These are phyloP conservation scores for Malus hybrid DNA, from an alignment of 331 rosid genomes.

Conservation along the genomic window DNA sequence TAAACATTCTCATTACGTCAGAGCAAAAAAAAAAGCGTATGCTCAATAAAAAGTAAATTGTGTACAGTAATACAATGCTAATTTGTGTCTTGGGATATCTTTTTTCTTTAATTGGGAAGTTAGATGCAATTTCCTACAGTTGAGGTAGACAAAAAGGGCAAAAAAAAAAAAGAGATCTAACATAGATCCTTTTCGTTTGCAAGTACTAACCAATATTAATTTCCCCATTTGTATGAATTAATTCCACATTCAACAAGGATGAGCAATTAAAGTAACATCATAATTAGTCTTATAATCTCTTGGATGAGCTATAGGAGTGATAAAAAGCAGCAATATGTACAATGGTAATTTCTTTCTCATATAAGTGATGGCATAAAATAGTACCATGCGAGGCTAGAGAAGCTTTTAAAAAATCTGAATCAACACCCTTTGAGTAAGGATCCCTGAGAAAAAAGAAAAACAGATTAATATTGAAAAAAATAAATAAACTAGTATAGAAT, in stretches of 20 bases:
- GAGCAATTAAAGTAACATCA: not conserved
- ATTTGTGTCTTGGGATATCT: not conserved
- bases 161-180: too few species aligned
- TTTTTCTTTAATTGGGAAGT: not conserved
- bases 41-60: not conserved
- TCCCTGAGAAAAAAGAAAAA: conserved; percentile 50
- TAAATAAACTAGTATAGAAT: not conserved
- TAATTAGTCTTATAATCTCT: not conserved
- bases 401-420: conserved; percentile 65
- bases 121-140: not conserved
- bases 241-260: not conserved
- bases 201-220: not conserved
- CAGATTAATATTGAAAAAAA: not conserved
- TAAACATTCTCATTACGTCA: not conserved
- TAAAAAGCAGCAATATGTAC: not conserved
- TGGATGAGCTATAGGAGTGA: not conserved
- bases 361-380: not conserved
- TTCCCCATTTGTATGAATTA: not conserved
- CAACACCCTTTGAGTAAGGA: conserved; percentile 72
- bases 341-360: not conserved
- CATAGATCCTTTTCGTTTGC: too few species aligned
- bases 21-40: not conserved
- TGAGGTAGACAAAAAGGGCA: not conserved
- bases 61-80: not conserved
- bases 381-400: conserved; percentile 43